Percentiles rank a stretch among this genome's conserved stretches.
Conservation (phyloP, 352 stramenopile genomes). For the Nothophytophthora sp. region DNA sequence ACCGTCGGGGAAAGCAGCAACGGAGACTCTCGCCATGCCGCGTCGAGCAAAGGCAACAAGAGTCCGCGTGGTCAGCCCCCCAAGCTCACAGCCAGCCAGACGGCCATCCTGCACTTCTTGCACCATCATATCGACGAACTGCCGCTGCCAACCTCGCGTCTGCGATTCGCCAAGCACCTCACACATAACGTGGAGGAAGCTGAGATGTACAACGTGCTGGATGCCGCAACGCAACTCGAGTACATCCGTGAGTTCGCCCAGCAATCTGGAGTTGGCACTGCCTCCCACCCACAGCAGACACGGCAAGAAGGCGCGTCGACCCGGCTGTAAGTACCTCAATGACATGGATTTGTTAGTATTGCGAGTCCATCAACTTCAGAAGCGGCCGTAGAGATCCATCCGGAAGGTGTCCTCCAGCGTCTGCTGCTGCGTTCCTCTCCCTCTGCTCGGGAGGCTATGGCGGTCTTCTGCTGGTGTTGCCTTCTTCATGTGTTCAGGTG, state of each 20-base stretch:
- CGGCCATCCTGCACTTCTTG: slow-evolving; percentile 45
- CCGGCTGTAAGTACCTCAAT: not conserved
- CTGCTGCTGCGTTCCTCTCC: slow-evolving; percentile 1
- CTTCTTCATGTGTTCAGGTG: slow-evolving; percentile 5
- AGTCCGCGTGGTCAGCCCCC: not conserved
- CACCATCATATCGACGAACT: slow-evolving; percentile 37
- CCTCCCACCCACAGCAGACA: no score
- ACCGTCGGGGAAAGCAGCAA: no score
- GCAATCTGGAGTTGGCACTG: no score
- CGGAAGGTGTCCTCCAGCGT: slow-evolving; percentile 23
- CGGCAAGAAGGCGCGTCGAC: no score
- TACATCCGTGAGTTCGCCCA: slow-evolving; percentile 42
- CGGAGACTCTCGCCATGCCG: no score
- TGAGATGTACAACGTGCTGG: slow-evolving; percentile 69
- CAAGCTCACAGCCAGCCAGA: slow-evolving; percentile 35
- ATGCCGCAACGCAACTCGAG: slow-evolving; percentile 40
- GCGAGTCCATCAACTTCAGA: no score
- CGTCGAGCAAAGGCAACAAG: not conserved
- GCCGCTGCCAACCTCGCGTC: slow-evolving; percentile 14
- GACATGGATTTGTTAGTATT: not conserved
- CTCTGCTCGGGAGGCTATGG: slow-evolving; percentile 2
- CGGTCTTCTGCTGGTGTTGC: slow-evolving; percentile 1
- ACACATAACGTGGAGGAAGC: slow-evolving; percentile 46
- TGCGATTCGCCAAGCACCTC: slow-evolving; percentile 49
- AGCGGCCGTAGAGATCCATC: slow-evolving; percentile 32